phyloP scores from a whole-genome alignment of 2,329 filamentous ascomycete species.

The Fusarium brevicatenulatum region DNA sequence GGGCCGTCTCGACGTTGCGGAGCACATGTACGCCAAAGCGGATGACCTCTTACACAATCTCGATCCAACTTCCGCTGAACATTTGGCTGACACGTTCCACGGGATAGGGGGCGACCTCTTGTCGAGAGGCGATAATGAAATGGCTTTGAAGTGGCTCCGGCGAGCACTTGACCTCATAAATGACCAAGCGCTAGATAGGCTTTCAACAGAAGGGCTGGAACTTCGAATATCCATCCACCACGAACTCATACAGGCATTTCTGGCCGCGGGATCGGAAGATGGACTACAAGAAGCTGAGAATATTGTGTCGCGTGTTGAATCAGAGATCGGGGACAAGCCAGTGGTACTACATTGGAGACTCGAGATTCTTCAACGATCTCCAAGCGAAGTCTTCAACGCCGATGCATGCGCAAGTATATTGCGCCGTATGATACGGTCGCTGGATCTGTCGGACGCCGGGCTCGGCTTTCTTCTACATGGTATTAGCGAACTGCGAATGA shows the following conservation, averaged over 20 bases:
- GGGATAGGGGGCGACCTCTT: constrained; percentile 74
- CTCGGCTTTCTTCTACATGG: constrained; percentile 75
- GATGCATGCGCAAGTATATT: constrained; percentile 64
- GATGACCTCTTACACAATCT: constrained; percentile 52
- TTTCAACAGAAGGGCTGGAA: constrained; percentile 70
- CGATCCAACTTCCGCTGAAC: constrained; percentile 65
- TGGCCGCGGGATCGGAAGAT: constrained; percentile 59
- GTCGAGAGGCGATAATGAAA: constrained; percentile 59
- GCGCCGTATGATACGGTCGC: constrained; percentile 67
- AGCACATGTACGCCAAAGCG: constrained; percentile 77
- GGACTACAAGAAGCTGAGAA: constrained; percentile 62
- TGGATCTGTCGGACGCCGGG: constrained; percentile 69
- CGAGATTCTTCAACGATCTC: constrained; percentile 67
- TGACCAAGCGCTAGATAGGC: constrained; percentile 61
- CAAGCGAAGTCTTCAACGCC: constrained; percentile 59
- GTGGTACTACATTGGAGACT: constrained; percentile 75
- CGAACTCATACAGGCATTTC: constrained; percentile 64
- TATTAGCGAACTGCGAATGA: constrained; percentile 70
- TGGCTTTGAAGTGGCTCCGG: constrained; percentile 78
- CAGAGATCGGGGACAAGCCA: constrained; percentile 71
- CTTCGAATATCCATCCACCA: constrained; percentile 75
- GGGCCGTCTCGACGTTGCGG: constrained; percentile 76
- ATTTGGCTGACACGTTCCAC: constrained; percentile 73
- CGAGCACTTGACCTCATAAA: constrained; percentile 71
- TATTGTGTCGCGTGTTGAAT: constrained; percentile 69